Base-by-base conservation (phyloP, 257 asterid species). In the Solanum tacnaense region DNA sequence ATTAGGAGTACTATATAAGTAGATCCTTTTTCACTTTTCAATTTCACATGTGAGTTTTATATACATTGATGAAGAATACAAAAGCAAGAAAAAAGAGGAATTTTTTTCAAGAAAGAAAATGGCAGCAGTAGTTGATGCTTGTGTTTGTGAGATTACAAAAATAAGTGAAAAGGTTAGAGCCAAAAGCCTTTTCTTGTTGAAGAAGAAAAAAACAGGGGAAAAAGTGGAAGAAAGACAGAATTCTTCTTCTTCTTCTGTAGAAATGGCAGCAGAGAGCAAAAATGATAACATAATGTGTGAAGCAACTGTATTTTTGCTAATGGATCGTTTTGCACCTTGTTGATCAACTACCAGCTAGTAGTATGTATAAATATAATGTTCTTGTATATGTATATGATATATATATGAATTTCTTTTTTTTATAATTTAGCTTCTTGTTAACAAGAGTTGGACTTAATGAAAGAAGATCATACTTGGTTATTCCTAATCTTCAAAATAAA, bases 321-420 rank as follows among this genome's bases (percentile, higher is more conserved):
- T 96, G 93, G 98, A 96, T 91, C 95, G 98, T 5, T 94, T 94
- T 75, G 95, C 96, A n/a, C 96, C 98, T 1, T 91, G 92, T 38
- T 96, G 91, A 91, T 71, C 71, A 62, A 10, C 2, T 16, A 39
- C 32, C 41, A 32, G 35, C 29, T 4, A 70, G 9, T 29, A 29
- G 7, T 67, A 25, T 70, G 5, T 65, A 32, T 44, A 56, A 16
- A 44, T 86, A 32, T 86, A 71, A 29, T 58, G 34, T 32, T 72
- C 44, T 32, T 32, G 15, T 72, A 72, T 13, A 70, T 70, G 76
- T 29, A 29, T 71, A 3, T 70, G 38, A 7, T 29, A 35, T 13
- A 29, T 13, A 10, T 70, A 31, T 7, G n/a, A 31, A 5, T 31
- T 31, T 16, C 6, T 60, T 1, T 8, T 56, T 23, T 4, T 9